A percentile compares a stretch with the other conserved stretches of the same genome.
Conservation (phyloP, 2,329 filamentous ascomycete species). For the Sordariomycetes sp. region DNA sequence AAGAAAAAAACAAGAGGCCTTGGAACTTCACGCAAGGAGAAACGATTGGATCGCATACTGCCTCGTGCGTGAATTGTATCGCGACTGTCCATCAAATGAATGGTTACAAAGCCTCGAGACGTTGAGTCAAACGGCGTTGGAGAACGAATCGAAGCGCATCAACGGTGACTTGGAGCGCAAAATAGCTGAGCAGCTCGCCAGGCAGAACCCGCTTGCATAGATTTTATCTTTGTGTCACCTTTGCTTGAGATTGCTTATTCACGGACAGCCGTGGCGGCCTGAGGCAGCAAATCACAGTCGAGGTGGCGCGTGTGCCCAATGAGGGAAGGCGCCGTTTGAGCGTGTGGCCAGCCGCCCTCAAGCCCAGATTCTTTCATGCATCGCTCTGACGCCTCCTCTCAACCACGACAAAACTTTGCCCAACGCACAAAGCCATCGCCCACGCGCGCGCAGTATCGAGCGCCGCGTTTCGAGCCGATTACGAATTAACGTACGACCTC, state of each 20-base stretch:
- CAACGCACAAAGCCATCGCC: conserved; percentile 29
- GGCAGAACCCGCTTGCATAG: too few relatives aligned
- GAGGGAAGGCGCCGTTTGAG: conserved; percentile 21
- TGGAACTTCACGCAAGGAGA: too few relatives aligned
- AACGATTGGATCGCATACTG: too few relatives aligned
- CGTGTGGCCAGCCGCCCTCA: conserved; percentile 25
- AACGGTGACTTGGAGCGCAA: too few relatives aligned
- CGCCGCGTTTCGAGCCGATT: conserved; percentile 20
- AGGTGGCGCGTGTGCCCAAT: conserved; percentile 9
- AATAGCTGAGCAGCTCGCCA: too few relatives aligned
- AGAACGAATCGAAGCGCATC: too few relatives aligned
- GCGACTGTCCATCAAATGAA: not conserved
- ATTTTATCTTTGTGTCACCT: too few relatives aligned
- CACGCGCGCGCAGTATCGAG: conserved; percentile 44
- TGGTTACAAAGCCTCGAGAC: too few relatives aligned
- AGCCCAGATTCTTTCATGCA: conserved; percentile 34
- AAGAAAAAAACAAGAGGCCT: conserved; percentile 1
- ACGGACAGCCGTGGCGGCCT: too few relatives aligned
- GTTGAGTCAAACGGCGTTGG: too few relatives aligned
- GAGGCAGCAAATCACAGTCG: conserved; percentile 12
- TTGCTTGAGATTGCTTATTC: too few relatives aligned
- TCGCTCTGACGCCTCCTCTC: conserved; percentile 27
- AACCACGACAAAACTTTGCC: conserved; percentile 34
- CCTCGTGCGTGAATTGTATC: too few relatives aligned
- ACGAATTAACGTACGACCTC: conserved; percentile 19